Evolutionary conservation across 805 yeast genomes (phyloP), one percentile per base, ranked within the genome.

Genomic region (Lachancea sp.): DNA sequence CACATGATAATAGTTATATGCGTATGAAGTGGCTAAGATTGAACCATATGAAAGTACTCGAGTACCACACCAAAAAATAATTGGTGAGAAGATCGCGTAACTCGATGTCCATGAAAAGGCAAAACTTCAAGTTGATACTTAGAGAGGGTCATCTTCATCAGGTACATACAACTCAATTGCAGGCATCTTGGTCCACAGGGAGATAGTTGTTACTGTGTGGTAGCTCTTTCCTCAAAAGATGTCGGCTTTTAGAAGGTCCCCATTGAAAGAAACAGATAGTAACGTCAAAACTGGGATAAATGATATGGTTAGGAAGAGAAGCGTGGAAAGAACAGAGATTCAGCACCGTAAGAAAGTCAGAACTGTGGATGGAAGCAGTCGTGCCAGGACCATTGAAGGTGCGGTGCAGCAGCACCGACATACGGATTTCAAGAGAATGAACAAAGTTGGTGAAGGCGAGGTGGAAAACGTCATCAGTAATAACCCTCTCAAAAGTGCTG

Each of bases 331-430:
- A 20, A 37, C 51, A 20, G 59, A 55, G 36, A 41, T 35, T 24
- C 40, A 43, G 11, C 28, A 36, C 7, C 46, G 47, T 9, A 39
- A 44, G 21, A 50, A 47, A 16, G 50, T 45, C 17, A 57, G 58
- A 38, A 54, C 43, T 34, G 46, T 47, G 8, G 54, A 51, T 19
- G 45, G 49, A 13, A 19, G 5, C 16, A 62, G 56, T 40, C 42
- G 60, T 17, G 41, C 65, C 39, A 41, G 67, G 41, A 59, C 64
- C 8, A 62, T 62, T 19, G 67, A 61, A 40, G 67, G 67, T 3
- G 67, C 67, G 3, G 60, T 60, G 1, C 43, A 48, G 24, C 52
- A 54, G 6, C 43, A 46, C 18, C 50, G 49, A 36, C 44, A 46
- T n/a, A 28, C 49, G 7, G 51, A 46, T 11, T 29, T 52, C 44